These are phyloP conservation scores for Trichoderma asperelloides DNA, from an alignment of 495 filamentous ascomycete genomes.

Conservation along the genomic window DNA sequence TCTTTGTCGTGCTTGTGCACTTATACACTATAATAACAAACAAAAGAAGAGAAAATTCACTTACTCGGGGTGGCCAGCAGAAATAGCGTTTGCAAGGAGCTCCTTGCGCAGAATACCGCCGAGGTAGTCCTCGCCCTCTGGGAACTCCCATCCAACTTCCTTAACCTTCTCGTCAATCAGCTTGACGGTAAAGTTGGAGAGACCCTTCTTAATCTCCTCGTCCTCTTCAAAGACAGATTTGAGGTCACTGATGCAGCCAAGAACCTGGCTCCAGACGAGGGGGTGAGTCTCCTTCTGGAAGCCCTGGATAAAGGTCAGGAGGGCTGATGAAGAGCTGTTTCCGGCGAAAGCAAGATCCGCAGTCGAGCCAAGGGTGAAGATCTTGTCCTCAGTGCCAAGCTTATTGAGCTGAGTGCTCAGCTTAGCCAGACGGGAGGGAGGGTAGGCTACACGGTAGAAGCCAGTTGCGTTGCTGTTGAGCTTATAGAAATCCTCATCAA, in stretches of 20 bases:
- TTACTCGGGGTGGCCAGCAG: slow-evolving; percentile 63
- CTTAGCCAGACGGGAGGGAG: slow-evolving; percentile 64
- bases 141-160: slow-evolving; percentile 77
- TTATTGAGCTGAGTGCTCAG: slow-evolving; percentile 65
- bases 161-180: slow-evolving; percentile 64
- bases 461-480: slow-evolving; percentile 80
- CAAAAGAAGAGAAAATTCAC: slow-evolving; percentile 17
- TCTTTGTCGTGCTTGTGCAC: too few relatives aligned
- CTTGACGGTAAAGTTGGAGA: slow-evolving; percentile 66
- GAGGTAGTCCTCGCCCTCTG: slow-evolving; percentile 68
- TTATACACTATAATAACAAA: neutral
- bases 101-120: slow-evolving; percentile 70
- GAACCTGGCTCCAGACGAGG: slow-evolving; percentile 81
- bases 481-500: slow-evolving; percentile 83
- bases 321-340: slow-evolving; percentile 64
- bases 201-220: slow-evolving; percentile 45
- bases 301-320: slow-evolving; percentile 72
- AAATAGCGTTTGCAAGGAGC: slow-evolving; percentile 64
- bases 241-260: slow-evolving; percentile 51
- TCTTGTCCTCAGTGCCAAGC: slow-evolving; percentile 79
- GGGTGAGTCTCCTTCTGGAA: slow-evolving; percentile 75
- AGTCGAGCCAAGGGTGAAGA: slow-evolving; percentile 85
- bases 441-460: slow-evolving; percentile 91
- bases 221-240: slow-evolving; percentile 45
- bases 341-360: slow-evolving; percentile 84